Conservation (phyloP, 1,284 basidiomycete species). For the Polyporus tsugae region DNA sequence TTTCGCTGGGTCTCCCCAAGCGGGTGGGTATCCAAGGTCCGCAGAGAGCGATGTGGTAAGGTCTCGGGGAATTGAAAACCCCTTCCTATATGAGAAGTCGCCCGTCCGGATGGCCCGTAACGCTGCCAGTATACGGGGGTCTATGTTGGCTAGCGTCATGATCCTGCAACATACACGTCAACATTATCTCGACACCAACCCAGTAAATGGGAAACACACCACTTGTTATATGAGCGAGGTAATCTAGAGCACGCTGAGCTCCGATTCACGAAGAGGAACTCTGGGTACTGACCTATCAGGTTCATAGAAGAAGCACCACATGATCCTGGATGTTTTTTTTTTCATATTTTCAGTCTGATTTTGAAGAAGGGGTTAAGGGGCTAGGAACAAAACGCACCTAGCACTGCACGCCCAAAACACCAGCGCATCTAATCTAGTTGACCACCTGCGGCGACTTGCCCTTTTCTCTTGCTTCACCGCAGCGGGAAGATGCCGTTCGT, state of each 20-base stretch:
- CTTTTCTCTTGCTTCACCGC: conserved; percentile 29
- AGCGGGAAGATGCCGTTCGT: conserved; percentile 22
- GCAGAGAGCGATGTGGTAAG: conserved; percentile 55
- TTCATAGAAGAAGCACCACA: conserved; percentile 86
- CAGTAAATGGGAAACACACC: conserved; percentile 43
- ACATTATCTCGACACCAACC: too few relatives aligned
- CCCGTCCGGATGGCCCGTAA: conserved; percentile 62
- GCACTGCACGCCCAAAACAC: conserved; percentile 80
- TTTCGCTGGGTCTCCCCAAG: conserved; percentile 66
- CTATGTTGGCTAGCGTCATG: conserved; percentile 69
- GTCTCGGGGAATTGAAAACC: conserved; percentile 46
- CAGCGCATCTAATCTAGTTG: conserved; percentile 66
- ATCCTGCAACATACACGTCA: conserved; percentile 55
- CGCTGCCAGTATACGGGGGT: conserved; percentile 61
- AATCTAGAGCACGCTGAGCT: conserved; percentile 51
- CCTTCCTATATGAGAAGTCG: conserved; percentile 63
- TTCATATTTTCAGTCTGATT: neutral
- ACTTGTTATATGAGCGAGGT: conserved; percentile 76
- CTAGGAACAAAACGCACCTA: conserved; percentile 54
- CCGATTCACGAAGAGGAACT: neutral
- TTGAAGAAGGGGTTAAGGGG: neutral
- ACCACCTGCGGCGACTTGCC: conserved; percentile 37
- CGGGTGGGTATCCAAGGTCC: conserved; percentile 63
- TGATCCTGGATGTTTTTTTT: conserved; percentile 59
- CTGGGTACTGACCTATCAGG: conserved; percentile 62